Evolutionary conservation across 176 grass and related monocot genomes (phyloP).

Genomic region (Aegilops tauschii): DNA sequence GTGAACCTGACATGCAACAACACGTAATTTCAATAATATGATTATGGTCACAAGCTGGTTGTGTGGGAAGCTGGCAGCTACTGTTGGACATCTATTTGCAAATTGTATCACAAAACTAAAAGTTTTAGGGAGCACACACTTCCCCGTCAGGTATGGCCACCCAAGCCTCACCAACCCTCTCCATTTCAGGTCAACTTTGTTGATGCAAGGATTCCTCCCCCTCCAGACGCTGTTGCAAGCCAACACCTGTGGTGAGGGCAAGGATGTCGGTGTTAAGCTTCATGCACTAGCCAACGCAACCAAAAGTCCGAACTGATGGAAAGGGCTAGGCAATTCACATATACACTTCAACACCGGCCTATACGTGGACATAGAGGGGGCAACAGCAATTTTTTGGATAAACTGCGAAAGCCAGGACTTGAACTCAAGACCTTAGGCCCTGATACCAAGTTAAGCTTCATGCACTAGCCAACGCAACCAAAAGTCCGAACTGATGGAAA

Average conservation of each 20-base stretch:
- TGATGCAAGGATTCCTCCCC: not conserved
- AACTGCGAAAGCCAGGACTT: too few relatives aligned
- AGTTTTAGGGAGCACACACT: not conserved
- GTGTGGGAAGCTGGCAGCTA: not conserved
- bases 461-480: too few relatives aligned
- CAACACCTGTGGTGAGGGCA: not conserved
- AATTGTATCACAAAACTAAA: slow-evolving; percentile 6
- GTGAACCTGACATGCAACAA: slow-evolving; percentile 45
- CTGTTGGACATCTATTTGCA: not conserved
- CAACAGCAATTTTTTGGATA: too few relatives aligned
- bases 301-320: too few relatives aligned
- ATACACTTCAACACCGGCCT: too few relatives aligned
- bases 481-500: too few relatives aligned
- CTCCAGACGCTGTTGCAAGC: not conserved
- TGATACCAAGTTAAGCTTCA: too few relatives aligned
- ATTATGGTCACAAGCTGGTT: slow-evolving; percentile 8
- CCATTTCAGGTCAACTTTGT: not conserved
- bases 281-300: too few relatives aligned
- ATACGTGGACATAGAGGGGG: too few relatives aligned
- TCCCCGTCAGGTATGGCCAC: not conserved
- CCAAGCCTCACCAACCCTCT: not conserved
- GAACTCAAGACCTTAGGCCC: too few relatives aligned
- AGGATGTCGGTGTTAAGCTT: not conserved
- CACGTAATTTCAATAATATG: not conserved
- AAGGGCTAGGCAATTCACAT: too few relatives aligned